phyloP scores from a whole-genome alignment of 805 yeast genomes.

The Saccharomyces eubayanus region DNA sequence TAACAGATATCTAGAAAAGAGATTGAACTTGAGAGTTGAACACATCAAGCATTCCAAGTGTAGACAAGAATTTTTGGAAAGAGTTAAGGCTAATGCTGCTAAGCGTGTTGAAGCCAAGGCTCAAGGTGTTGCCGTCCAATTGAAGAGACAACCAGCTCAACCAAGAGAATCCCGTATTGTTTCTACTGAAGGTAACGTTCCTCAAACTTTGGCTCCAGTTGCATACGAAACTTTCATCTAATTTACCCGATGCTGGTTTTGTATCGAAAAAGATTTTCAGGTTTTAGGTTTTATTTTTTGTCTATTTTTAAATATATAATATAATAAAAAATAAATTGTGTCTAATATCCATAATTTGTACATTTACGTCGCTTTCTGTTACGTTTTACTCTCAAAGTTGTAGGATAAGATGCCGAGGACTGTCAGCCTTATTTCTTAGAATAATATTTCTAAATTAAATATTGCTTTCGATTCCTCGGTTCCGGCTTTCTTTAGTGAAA shows the following conservation, averaged over 20 bases:
- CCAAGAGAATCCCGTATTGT: constrained; percentile 92
- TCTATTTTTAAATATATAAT: constrained; percentile 1
- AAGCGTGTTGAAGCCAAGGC: constrained; percentile 91
- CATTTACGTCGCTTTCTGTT: constrained; percentile 4
- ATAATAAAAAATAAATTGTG: constrained; percentile 2
- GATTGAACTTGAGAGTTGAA: constrained; percentile 97
- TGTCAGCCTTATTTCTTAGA: neutral
- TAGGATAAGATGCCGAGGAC: neutral
- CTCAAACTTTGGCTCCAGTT: constrained; percentile 98
- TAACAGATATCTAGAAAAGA: constrained; percentile 97
- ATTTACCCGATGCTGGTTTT: constrained; percentile 25
- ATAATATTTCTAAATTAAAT: neutral
- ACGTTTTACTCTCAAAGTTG: neutral
- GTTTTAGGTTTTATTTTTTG: neutral
- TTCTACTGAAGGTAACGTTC: constrained; percentile 71
- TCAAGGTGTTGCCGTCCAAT: constrained; percentile 79
- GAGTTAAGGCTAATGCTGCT: constrained; percentile 96
- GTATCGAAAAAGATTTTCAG: neutral
- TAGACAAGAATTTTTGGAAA: constrained; percentile 97
- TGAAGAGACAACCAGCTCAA: constrained; percentile 97
- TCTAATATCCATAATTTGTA: neutral
- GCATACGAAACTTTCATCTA: constrained; percentile 99
- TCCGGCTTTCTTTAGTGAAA: neutral
- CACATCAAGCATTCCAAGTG: constrained; percentile 99
- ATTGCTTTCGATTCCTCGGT: neutral